Percentiles rank a stretch among this genome's conserved stretches.
phyloP scores from a whole-genome alignment of 345 rosid genomes.

The Anastatica hierochuntica region DNA sequence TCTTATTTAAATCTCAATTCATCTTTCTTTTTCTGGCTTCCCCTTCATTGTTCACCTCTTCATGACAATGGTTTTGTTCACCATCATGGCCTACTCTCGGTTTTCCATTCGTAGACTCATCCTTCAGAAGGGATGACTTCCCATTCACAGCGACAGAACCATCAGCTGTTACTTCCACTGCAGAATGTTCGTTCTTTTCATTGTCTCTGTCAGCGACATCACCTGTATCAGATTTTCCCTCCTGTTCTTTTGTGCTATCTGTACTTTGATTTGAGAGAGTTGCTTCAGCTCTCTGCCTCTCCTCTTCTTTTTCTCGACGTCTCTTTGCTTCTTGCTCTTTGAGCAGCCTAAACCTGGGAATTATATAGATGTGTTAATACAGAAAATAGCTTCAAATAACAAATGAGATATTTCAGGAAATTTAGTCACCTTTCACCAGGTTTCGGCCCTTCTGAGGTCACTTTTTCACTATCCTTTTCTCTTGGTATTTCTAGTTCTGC shows the following conservation, averaged over 20 bases:
- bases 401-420: not conserved
- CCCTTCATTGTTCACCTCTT: conserved; percentile 17
- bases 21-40: not conserved
- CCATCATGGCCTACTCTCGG: conserved; percentile 17
- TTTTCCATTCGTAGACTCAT: conserved; percentile 24
- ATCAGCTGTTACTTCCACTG: conserved; percentile 24
- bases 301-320: conserved; percentile 57
- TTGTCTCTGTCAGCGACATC: conserved; percentile 15
- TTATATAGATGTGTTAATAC: conserved; percentile 10
- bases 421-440: conserved; percentile 64
- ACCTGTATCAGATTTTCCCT: conserved; percentile 21
- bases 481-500: conserved; percentile 25
- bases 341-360: conserved; percentile 55
- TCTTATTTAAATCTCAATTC: conserved; percentile 5
- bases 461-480: conserved; percentile 30
- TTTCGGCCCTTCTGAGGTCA: conserved; percentile 44
- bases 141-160: conserved; percentile 36
- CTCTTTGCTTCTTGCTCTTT: conserved; percentile 81
- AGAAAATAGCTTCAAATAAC: not conserved
- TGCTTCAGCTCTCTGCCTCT: conserved; percentile 43
- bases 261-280: conserved; percentile 25
- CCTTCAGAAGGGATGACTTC: conserved; percentile 26
- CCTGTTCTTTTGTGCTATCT: conserved; percentile 9
- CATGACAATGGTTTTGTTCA: conserved; percentile 23
- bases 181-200: conserved; percentile 6